A percentile compares a stretch with the other conserved stretches of the same genome.
These are phyloP conservation scores for Fraxinus angustifolia DNA, from an alignment of 305 asterid genomes.

Conservation along the genomic window DNA sequence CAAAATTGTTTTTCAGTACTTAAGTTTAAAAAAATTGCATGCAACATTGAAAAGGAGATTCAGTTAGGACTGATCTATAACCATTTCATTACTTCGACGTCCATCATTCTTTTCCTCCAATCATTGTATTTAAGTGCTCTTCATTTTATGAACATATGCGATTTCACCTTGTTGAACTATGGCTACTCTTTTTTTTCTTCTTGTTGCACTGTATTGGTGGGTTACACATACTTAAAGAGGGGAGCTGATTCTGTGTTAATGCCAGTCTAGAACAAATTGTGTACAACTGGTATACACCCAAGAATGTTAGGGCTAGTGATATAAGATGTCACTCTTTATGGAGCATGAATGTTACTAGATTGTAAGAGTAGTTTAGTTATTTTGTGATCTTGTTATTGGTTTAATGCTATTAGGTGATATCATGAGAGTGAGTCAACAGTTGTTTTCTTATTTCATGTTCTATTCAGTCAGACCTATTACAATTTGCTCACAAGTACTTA, in stretches of 20 bases:
- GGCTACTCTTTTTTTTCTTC: background rate
- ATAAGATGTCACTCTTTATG: background rate
- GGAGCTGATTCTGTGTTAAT: background rate
- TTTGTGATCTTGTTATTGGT: background rate
- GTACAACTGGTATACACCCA: background rate
- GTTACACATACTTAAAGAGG: background rate
- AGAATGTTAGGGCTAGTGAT: background rate
- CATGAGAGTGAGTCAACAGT: background rate
- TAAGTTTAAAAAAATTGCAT: background rate
- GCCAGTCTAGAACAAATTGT: background rate
- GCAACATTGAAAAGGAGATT: background rate
- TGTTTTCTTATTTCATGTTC: background rate
- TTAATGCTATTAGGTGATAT: background rate
- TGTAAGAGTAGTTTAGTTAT: background rate
- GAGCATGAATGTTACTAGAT: background rate
- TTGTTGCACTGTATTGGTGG: constrained; percentile 1
- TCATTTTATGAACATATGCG: background rate
- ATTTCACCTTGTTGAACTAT: background rate
- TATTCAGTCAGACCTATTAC: background rate
- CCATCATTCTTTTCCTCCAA: background rate
- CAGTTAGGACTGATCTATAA: background rate
- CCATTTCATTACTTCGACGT: background rate
- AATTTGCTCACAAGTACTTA: background rate
- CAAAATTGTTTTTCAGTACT: background rate
- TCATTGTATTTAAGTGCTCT: background rate